Evolutionary conservation across 345 rosid genomes (phyloP).

Genomic region (Diplotaxis tenuifolia): DNA sequence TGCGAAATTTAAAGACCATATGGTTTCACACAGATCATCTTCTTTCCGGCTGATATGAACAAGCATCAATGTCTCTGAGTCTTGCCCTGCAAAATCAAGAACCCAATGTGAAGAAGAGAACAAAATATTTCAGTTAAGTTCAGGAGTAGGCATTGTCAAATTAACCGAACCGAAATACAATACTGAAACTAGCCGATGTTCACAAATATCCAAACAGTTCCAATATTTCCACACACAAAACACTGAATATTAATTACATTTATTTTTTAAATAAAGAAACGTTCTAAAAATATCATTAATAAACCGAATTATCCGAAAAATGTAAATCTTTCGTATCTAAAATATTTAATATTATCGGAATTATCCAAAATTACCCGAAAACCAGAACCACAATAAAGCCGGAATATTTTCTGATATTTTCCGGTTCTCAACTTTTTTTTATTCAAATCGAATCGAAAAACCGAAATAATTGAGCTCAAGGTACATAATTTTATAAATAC

Average conservation of each 20-base stretch:
- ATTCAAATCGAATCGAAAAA: background rate
- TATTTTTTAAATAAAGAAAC: background rate
- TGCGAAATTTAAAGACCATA: conserved; percentile 74
- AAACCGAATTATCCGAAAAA: background rate
- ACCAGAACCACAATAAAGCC: background rate
- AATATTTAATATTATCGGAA: background rate
- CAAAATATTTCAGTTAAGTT: background rate
- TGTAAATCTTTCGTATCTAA: background rate
- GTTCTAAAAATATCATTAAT: background rate
- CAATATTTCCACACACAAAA: background rate
- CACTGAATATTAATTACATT: background rate
- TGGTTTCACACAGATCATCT: conserved; percentile 80
- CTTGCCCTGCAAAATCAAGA: conserved; percentile 52
- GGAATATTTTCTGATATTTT: background rate
- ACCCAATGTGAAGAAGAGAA: background rate
- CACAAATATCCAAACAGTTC: background rate
- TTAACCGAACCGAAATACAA: background rate
- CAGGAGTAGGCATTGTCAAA: background rate
- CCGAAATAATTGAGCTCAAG: no score
- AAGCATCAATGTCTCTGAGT: conserved; percentile 79
- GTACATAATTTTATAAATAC: no score
- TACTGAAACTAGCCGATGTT: background rate
- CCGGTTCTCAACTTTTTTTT: background rate
- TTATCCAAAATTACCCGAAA: background rate
- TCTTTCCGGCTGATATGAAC: conserved; percentile 79